These are phyloP conservation scores for Pythium diclinum DNA, from an alignment of 352 stramenopile species.

Conservation along the genomic window DNA sequence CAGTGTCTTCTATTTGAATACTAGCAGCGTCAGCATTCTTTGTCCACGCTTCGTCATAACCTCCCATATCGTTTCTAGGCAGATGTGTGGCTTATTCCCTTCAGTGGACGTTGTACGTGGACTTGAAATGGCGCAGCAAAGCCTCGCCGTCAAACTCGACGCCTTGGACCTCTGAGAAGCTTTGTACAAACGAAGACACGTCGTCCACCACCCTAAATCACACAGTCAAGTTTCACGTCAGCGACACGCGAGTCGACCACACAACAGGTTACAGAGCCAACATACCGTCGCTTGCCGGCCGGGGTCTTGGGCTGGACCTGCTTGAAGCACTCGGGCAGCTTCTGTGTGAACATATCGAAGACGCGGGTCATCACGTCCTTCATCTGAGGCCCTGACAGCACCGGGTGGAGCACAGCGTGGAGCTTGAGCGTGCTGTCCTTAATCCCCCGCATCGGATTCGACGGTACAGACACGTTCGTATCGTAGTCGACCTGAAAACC, in stretches of 20 bases:
- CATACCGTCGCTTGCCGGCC: constrained; percentile 68
- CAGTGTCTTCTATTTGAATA: constrained; percentile 5
- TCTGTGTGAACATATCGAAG: constrained; percentile 87
- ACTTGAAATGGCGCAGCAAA: constrained; percentile 63
- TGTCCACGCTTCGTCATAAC: background rate
- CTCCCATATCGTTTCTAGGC: background rate
- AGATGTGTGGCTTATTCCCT: background rate
- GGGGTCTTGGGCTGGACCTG: constrained; percentile 70
- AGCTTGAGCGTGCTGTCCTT: constrained; percentile 94
- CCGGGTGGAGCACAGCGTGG: constrained; percentile 91
- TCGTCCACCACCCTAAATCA: constrained; percentile 62
- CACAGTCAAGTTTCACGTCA: background rate
- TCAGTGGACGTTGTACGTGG: constrained; percentile 40
- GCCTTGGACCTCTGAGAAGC: constrained; percentile 68
- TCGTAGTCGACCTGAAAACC: constrained; percentile 62
- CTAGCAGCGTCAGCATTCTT: background rate
- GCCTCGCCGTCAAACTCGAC: constrained; percentile 62
- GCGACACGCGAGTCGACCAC: background rate
- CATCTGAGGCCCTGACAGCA: constrained; percentile 93
- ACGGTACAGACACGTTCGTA: constrained; percentile 55
- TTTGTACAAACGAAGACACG: constrained; percentile 65
- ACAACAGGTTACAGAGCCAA: background rate
- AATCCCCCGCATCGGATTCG: constrained; percentile 91
- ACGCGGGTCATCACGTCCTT: constrained; percentile 93
- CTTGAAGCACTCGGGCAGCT: constrained; percentile 89